Evolutionary conservation across 371 early-diverging fungal genomes (phyloP), one percentile per base, ranked within the genome.

Genomic region (Apophysomyces sp.): DNA sequence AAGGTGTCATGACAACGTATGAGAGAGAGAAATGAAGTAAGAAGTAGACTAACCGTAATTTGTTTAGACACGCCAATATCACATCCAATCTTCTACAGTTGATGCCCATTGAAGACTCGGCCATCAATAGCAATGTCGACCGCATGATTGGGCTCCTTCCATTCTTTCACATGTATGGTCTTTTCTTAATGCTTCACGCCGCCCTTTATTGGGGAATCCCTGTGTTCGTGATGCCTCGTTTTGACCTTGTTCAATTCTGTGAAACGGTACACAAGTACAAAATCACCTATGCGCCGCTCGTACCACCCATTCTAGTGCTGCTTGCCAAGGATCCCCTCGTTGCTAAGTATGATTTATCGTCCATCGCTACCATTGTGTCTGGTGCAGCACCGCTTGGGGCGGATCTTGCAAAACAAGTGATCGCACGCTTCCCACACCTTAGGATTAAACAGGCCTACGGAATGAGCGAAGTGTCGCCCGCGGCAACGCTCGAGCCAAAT

Each of bases 311-410:
- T 56, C 66, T 87, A 18, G 64, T 91, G 4, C 64, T 78, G 15
- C 66, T 92, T 15, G 80, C 81, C 12, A 89, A 90, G 60, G 67
- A 81, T 49, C 87, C 92, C 15, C 63, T 81, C 15, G 87, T 92
- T 13, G 72, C 76, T 32, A 65, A 89, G 2, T 91, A 81, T 66
- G 84, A 93, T 51, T 58, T 94, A 29, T 80, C 86, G 0, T 82
- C 86, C 12, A 66, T 94, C 1, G 53, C 73, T n/a, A 69, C 68
- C 27, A 64, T 90, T 7, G 59, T 85, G 29, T 86, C 84, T 31
- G 95, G 90, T 24, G 98, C 95, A 13, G 95, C 96, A 4, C 95
- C 95, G 12, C 77, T 97, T 4, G 75, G 85, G 16, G 66, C 74
- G 9, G 88, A 88, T 24, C 66, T 91, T 0, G 57, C 78, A 30